Base-by-base conservation (phyloP, 2,329 filamentous ascomycete genomes). In the Xylariales sp. region DNA sequence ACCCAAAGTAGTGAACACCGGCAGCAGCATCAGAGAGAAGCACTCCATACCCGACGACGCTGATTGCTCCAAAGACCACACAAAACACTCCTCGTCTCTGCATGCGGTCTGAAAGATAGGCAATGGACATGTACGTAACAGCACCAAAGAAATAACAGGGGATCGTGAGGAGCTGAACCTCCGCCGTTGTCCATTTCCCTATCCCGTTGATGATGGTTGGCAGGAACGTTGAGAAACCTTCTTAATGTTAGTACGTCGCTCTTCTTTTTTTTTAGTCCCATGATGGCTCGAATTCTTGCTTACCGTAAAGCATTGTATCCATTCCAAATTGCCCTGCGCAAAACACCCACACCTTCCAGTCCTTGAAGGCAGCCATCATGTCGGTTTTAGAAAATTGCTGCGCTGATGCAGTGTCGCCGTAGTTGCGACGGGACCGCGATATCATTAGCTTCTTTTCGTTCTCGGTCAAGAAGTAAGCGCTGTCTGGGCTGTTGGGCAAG, bases 271-370 rank as follows among this genome's bases (percentile, higher is more conserved):
- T n/a, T n/a, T n/a, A n/a, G n/a, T n/a, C n/a, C n/a, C n/a, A n/a
- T 22, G 18, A 25, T 36, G 20, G 9, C 20, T 9, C 25, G 8
- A 19, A 10, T 3, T 28, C 29, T 42, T n/a, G n/a, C 58, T 53
- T 29, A 62, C 72, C 71, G 54, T 90, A 90, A 0, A 90, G 70
- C 78, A 89, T 85, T 1, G 82, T 86, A 53, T 88, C 84, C 12
- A 75, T 73, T 4, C 84, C 83, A 55, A 89, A 89, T 57, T 88
- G 83, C 4, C 70, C 83, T 27, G 79, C 59, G 48, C 74, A 82
- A 57, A 88, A 88, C 1, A 73, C 64, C 71, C 81, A 88, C 18
- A 87, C 77, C 57, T 85, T 88, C 84, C 84, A 88, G 60, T 91
- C 86, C 48, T 69, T 73, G 45, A 86, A 78, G 0, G 81, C 84